Evolutionary conservation across 1,284 basidiomycete species (phyloP).

Genomic region (Limonomyces culmigenus): DNA sequence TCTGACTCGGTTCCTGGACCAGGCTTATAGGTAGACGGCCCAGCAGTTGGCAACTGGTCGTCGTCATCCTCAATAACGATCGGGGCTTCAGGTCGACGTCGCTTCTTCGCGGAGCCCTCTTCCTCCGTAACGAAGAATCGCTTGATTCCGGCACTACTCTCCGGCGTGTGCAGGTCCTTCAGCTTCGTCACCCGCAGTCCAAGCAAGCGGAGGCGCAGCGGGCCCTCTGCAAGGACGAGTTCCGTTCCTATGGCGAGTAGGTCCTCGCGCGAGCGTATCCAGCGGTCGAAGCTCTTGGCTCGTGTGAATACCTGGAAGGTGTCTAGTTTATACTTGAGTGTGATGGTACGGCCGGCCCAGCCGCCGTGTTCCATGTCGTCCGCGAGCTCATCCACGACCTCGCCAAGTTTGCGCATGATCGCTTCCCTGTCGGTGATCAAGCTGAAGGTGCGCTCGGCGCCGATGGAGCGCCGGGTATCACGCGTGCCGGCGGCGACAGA

Average conservation of each 20-base stretch:
- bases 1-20: not conserved
- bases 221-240: constrained; percentile 65
- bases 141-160: constrained; percentile 6
- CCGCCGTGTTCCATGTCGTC: constrained; percentile 55
- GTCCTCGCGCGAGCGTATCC: constrained; percentile 63
- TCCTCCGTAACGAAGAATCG: too few species aligned
- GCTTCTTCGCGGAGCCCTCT: too few species aligned
- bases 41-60: not conserved
- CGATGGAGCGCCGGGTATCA: constrained; percentile 79
- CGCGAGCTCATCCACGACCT: constrained; percentile 67
- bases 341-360: constrained; percentile 65
- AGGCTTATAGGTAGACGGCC: not conserved
- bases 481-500: constrained; percentile 56
- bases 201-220: constrained; percentile 62
- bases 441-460: constrained; percentile 74
- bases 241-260: constrained; percentile 71
- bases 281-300: constrained; percentile 61
- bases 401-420: constrained; percentile 61
- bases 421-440: constrained; percentile 43
- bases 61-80: not conserved
- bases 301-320: constrained; percentile 74
- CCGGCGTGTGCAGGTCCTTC: constrained; percentile 50
- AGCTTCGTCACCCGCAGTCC: constrained; percentile 74
- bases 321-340: constrained; percentile 67
- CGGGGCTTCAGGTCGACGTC: not conserved